Evolutionary conservation across 192 early-diverging fungal species (phyloP).

Genomic region (Coemansia sp.): DNA sequence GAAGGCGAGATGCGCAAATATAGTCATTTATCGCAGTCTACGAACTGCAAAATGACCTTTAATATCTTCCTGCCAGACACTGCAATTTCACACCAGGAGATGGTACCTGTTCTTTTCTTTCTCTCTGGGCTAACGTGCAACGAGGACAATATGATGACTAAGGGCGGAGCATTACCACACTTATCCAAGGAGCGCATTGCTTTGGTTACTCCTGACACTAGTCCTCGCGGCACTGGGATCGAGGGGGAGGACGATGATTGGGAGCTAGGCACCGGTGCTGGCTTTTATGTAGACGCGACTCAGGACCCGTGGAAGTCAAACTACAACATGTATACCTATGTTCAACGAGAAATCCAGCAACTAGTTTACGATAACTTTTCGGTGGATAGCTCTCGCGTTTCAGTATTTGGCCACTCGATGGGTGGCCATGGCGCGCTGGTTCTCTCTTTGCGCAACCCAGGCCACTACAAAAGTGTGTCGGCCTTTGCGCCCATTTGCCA

Average conservation of each 20-base stretch:
- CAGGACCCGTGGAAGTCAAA: constrained; percentile 67
- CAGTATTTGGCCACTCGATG: constrained; percentile 74
- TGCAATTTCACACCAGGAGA: constrained; percentile 19
- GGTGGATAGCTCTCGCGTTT: constrained; percentile 62
- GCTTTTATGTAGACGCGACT: constrained; percentile 77
- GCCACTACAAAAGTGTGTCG: constrained; percentile 68
- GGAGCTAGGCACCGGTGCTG: constrained; percentile 54
- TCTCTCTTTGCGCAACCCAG: constrained; percentile 69
- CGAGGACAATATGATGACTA: constrained; percentile 89
- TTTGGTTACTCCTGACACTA: constrained; percentile 83
- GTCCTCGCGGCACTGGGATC: constrained; percentile 69
- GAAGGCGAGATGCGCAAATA: constrained; percentile 72
- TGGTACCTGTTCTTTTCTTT: constrained; percentile 61
- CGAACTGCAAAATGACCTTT: constrained; percentile 74
- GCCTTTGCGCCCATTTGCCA: constrained; percentile 85
- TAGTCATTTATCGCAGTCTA: constrained; percentile 61
- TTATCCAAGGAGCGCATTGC: constrained; percentile 70
- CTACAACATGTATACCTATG: constrained; percentile 86
- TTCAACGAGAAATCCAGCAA: constrained; percentile 69
- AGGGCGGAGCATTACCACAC: constrained; percentile 68
- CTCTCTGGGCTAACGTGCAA: constrained; percentile 81
- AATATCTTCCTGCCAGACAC: constrained; percentile 70
- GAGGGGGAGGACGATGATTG: constrained; percentile 69
- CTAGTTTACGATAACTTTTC: constrained; percentile 58
- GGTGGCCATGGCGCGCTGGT: constrained; percentile 90